Evolutionary conservation across 441 rosid genomes (phyloP).

Genomic region (Erysimum pusillum): DNA sequence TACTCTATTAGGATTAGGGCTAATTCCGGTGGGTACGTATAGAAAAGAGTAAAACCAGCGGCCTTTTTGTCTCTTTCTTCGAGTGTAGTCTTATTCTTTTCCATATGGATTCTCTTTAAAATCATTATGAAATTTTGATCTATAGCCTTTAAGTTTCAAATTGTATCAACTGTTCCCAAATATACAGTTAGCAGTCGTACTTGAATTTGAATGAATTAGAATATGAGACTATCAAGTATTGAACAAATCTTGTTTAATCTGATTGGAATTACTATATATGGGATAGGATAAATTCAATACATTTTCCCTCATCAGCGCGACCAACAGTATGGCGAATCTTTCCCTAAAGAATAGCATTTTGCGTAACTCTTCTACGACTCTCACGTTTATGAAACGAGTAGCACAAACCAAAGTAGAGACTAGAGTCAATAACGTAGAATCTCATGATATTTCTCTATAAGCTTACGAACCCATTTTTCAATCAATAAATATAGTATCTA

Average conservation of each 20-base stretch:
- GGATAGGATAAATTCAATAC: neutral
- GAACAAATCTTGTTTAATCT: neutral
- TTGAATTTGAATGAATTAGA: neutral
- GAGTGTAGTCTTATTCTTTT: neutral
- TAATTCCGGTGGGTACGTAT: slow-evolving; percentile 35
- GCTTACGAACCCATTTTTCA: neutral
- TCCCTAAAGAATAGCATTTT: neutral
- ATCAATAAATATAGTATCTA: neutral
- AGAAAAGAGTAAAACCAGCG: slow-evolving; percentile 41
- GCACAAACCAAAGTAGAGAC: neutral
- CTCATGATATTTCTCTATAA: neutral
- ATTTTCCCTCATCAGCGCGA: neutral
- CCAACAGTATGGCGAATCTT: too few relatives aligned
- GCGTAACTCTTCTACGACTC: neutral
- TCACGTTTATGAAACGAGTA: too few relatives aligned
- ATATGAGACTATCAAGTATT: neutral
- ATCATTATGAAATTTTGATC: neutral
- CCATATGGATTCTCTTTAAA: neutral
- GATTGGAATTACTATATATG: neutral
- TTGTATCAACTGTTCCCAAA: neutral
- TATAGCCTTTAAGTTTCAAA: neutral
- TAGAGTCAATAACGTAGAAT: neutral
- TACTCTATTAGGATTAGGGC: slow-evolving; percentile 15
- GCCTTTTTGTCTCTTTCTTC: slow-evolving; percentile 36
- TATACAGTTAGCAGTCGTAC: neutral